phyloP scores from a whole-genome alignment of 208 protist genomes.

The Angomonas deanei region DNA sequence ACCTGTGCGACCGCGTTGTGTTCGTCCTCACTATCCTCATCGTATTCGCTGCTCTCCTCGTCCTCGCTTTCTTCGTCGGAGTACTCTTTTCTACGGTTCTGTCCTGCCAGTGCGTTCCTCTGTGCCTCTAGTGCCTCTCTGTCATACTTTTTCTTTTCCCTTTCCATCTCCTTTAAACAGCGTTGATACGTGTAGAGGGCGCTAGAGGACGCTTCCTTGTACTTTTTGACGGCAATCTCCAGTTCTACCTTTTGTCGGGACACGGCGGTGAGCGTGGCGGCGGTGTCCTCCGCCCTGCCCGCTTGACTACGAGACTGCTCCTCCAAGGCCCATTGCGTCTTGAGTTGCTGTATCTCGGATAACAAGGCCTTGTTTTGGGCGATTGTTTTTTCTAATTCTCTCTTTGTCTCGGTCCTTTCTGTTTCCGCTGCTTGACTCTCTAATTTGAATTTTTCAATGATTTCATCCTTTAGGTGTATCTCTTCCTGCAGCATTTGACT shows the following conservation, averaged over 20 bases:
- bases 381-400: too few species aligned
- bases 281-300: too few species aligned
- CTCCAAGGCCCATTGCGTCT: too few species aligned
- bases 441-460: neutral
- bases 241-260: neutral
- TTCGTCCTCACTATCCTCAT: neutral
- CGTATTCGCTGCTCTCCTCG: neutral
- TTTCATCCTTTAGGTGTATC: too few species aligned
- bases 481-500: too few species aligned
- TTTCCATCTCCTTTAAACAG: neutral
- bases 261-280: too few species aligned
- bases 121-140: neutral
- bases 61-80: slow-evolving; percentile 3
- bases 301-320: too few species aligned
- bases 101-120: neutral
- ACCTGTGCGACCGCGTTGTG: neutral
- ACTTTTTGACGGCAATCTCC: neutral
- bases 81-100: neutral
- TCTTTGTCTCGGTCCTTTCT: neutral
- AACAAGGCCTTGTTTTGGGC: too few species aligned
- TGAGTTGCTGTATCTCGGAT: too few species aligned
- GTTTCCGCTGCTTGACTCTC: neutral
- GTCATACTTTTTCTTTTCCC: neutral
- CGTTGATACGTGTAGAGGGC: neutral
- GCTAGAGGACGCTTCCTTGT: neutral